phyloP scores from a whole-genome alignment of 768 basidiomycete genomes.

The Pisolithus orientalis region DNA sequence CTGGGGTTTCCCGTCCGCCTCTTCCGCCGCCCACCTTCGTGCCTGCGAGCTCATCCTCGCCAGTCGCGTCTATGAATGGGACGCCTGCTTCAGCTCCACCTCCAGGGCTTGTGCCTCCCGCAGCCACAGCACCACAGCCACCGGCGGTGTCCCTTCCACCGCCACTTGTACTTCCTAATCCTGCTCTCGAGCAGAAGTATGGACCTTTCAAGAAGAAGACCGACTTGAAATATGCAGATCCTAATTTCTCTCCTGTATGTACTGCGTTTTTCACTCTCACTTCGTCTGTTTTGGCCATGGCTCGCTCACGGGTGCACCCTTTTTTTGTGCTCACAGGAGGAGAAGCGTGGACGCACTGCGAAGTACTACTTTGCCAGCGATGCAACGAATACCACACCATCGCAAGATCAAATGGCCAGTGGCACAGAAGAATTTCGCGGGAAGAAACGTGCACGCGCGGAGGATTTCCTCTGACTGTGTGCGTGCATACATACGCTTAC shows the following conservation, averaged over 20 bases:
- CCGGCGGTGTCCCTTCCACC: conserved; percentile 2
- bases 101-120: too few relatives aligned
- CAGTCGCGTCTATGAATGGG: conserved; percentile 24
- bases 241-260: conserved; percentile 75
- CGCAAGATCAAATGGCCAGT: conserved; percentile 11
- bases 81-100: conserved; percentile 15
- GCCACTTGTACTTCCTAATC: conserved; percentile 46
- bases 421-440: conserved; percentile 59
- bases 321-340: conserved; percentile 47
- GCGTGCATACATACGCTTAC: not conserved
- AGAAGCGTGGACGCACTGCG: conserved; percentile 59
- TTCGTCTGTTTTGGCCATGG: not conserved
- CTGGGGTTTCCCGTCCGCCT: conserved; percentile 31
- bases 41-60: conserved; percentile 22
- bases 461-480: conserved; percentile 63
- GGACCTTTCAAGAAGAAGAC: conserved; percentile 73
- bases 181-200: conserved; percentile 55
- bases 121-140: conserved; percentile 7
- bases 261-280: not conserved
- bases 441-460: conserved; percentile 80
- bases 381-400: conserved; percentile 21
- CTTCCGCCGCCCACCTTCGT: conserved; percentile 31
- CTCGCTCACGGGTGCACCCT: too few relatives aligned
- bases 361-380: conserved; percentile 56
- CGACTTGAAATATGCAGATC: conserved; percentile 63